Evolutionary conservation across 169 alveolate genomes (phyloP).

Genomic region (Nephromyces sp.): DNA sequence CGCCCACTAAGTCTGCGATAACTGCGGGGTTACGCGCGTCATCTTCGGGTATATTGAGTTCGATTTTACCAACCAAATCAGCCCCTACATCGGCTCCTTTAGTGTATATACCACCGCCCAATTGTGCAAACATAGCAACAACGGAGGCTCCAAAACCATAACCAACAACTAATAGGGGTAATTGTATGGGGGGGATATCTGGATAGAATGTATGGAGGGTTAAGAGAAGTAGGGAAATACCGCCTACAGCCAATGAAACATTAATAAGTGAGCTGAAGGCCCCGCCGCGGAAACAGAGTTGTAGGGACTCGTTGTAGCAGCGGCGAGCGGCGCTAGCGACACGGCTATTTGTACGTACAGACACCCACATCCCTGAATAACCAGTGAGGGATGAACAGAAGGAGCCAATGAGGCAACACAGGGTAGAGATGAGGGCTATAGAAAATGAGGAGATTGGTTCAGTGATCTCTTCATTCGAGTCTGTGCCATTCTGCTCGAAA

Average conservation of each 20-base stretch:
- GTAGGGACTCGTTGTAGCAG: conserved; percentile 63
- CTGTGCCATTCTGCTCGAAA: too few species aligned
- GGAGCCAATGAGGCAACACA: conserved; percentile 63
- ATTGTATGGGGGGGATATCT: conserved; percentile 38
- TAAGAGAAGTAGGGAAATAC: conserved; percentile 49
- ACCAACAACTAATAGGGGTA: conserved; percentile 65
- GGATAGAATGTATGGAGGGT: conserved; percentile 28
- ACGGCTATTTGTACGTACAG: conserved; percentile 66
- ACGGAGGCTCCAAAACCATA: conserved; percentile 83
- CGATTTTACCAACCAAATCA: conserved; percentile 78
- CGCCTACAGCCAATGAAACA: conserved; percentile 64
- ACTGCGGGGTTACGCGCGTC: conserved; percentile 82
- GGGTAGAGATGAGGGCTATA: conserved; percentile 55
- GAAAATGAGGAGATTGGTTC: conserved; percentile 1
- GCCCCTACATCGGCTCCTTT: conserved; percentile 85
- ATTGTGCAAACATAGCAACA: conserved; percentile 71
- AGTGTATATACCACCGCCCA: conserved; percentile 82
- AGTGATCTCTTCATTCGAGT: conserved; percentile 34
- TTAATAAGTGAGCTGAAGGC: conserved; percentile 67
- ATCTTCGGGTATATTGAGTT: conserved; percentile 76
- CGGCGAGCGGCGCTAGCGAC: conserved; percentile 67
- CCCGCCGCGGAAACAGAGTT: conserved; percentile 69
- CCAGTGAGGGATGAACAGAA: conserved; percentile 64
- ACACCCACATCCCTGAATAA: conserved; percentile 73
- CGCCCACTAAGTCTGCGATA: conserved; percentile 80